Percentiles rank a stretch among this genome's conserved stretches.
Evolutionary conservation across 1,284 basidiomycete genomes (phyloP).

Genomic region (Malassezia furfur): DNA sequence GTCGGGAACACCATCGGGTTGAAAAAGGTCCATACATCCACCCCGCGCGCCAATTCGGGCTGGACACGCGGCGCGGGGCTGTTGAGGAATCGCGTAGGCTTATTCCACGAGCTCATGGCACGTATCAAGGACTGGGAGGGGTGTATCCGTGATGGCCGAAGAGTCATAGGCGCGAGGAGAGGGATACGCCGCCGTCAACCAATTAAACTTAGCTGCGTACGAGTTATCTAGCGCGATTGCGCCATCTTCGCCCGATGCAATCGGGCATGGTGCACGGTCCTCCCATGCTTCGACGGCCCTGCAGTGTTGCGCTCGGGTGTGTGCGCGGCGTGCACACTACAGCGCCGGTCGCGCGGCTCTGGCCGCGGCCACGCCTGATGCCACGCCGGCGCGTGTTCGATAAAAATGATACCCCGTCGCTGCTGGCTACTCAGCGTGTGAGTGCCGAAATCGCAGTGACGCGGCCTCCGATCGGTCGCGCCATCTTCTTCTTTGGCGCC

Average conservation of each 20-base stretch:
- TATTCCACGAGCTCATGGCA: neutral
- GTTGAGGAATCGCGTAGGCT: conserved; percentile 24
- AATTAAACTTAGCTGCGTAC: neutral
- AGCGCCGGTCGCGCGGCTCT: neutral
- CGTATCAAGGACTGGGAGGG: neutral
- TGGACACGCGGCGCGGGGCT: conserved; percentile 25
- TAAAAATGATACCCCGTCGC: too few species aligned
- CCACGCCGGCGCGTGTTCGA: neutral
- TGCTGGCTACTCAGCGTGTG: neutral
- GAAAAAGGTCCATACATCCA: conserved; percentile 47
- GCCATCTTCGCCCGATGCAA: neutral
- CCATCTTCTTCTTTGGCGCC: neutral
- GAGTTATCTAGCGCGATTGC: neutral
- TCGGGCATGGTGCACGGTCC: neutral
- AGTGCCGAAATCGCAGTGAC: neutral
- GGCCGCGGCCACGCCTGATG: neutral
- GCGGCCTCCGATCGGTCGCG: neutral
- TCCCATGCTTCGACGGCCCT: neutral
- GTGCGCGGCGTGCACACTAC: neutral
- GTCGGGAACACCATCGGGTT: conserved; percentile 39
- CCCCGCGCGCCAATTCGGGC: conserved; percentile 28
- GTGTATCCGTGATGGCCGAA: too few species aligned
- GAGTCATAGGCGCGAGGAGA: too few species aligned
- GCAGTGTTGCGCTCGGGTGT: neutral
- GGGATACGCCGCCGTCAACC: neutral